Base-by-base conservation (phyloP, 1,139 yeast species). In the Candida sojae region DNA sequence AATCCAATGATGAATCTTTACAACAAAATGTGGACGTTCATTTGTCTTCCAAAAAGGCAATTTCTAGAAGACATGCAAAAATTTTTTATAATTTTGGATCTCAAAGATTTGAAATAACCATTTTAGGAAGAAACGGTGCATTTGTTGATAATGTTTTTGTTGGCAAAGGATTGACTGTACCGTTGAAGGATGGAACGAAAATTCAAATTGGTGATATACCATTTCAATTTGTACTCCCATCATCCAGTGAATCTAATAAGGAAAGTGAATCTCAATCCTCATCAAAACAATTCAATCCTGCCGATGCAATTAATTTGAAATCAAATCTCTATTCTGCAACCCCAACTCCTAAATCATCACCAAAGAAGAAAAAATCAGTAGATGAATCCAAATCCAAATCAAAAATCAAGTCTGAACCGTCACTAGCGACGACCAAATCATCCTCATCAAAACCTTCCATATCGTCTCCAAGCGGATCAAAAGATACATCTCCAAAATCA, bases 71-170 rank as follows among this genome's bases (percentile, higher is more conserved):
- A 50, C 99, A 93, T 65, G 98, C 98, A 5, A 91, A 89, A 65
- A 91, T 93, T 21, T 92, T 91, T 63, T 93, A 92, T 70, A 92
- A 93, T 63, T 93, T 93, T 68, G 97, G 97, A 5, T 89, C 96
- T 5, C 97, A 91, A 62, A 70, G 96, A 56, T 93, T 92, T 62
- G 98, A 92, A 67, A 69, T 93, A 39, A 86, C 96, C 9, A 91
- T 93, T 4, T 74, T 91, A 57, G 99, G 99, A 23, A 79, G 96
- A 58, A 93, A 93, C 63, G 99, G 99, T 32, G 97, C 97, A 0
- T 93, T 92, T 72, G 96, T 93, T 3, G 93, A 92, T 66, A 96
- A 91, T 57, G 74, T 75, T 31, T 93, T 91, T 64, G 86, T 92
- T 10, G 97, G 89, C 61, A 83, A 88, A 52, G 97, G 96, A 9